Base-by-base conservation (phyloP, 208 protist genomes). In the Leishmania lainsoni region DNA sequence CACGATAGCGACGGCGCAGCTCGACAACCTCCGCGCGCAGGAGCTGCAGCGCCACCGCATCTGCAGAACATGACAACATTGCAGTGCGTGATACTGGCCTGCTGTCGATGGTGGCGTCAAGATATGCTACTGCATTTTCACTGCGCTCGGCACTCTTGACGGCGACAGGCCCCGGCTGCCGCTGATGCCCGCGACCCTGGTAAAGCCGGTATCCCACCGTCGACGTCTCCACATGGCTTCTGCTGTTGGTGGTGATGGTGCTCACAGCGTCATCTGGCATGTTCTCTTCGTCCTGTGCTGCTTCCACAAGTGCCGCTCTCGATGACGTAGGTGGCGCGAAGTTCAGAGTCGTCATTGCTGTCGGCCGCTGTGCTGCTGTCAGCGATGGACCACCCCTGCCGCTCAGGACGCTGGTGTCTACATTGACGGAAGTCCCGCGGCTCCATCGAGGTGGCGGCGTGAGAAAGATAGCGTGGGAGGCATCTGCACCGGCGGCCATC, bases 141-240 rank as follows among this genome's bases (percentile, higher is more conserved):
- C 42, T n/a, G 59, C 35, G 6, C 35, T 8, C 39, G 17, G 8
- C 16, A 49, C 54, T 66, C 42, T 35, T 32, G 10, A 14, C 74
- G 1, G 16, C 51, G 71, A 39, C 39, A 72, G 68, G n/a, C 59
- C 12, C 29, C 22, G 39, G 35, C 66, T 39, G 66, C 39, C 39
- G 66, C 12, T 39, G 29, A 49, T 71, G 66, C 29, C 45, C 45
- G 22, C 49, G 73, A 35, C 79, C 63, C 12, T 42, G 49, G 39
- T 58, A 66, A 12, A 83, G 73, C 2, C 79, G 71, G 52, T 83
- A 83, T 39, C 79, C 79, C 52, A 68, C 20, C 54, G 79, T 58
- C 51, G 79, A 83, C 63, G 63, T 75, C 51, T 78, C 61, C 14
- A 17, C 61, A 22, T 29, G 35, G 5, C 10, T 20, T 22, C 42